Base-by-base conservation (phyloP, 441 rosid genomes). In the Adansonia gregorii region DNA sequence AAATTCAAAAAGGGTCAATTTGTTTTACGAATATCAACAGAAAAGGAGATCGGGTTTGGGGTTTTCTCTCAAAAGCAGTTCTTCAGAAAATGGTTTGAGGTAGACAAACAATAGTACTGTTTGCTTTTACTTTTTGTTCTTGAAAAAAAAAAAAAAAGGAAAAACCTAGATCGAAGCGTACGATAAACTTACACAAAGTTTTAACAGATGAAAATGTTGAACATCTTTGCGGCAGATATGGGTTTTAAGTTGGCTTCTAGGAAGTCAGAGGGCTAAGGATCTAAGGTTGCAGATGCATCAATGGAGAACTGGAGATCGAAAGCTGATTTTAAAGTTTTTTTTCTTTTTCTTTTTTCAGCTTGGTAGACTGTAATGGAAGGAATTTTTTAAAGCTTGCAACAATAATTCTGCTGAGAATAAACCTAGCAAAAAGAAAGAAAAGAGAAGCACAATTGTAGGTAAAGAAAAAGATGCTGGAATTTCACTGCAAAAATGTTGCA, bases 401-500 rank as follows among this genome's bases (percentile, higher is more conserved):
- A 59, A 70, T 17, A 74, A 63, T n/a, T 48, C 60, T 78, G 60
- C 48, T 14, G n/a, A 73, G 75, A 70, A 67, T 35, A 78, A 66
- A 41, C 48, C 43, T 65, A n/a, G 54, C 41, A 52, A 67, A 63
- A 17, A 69, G 58, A 8, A 60, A 60, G 60, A 51, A 15, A 15
- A 49, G n/a, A 14, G 60, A 41, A 70, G 49, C 55, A 73, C 48
- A 66, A 65, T 46, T 67, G 68, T 78, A 60, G 69, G 45, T 72
- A 64, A 72, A 77, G 63, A 27, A 67, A 63, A 81, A 81, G 83
- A 83, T 81, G 79, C 83, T 66, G 73, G 75, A 82, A 82, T 76
- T 78, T 75, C 46, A 78, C 80, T 4, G 59, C 67, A 19, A n/a
- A 22, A 73, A 70, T 58, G 67, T 51, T 73, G 83, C 79, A 17